phyloP scores from a whole-genome alignment of 345 rosid species.

The Camelina hispida region DNA sequence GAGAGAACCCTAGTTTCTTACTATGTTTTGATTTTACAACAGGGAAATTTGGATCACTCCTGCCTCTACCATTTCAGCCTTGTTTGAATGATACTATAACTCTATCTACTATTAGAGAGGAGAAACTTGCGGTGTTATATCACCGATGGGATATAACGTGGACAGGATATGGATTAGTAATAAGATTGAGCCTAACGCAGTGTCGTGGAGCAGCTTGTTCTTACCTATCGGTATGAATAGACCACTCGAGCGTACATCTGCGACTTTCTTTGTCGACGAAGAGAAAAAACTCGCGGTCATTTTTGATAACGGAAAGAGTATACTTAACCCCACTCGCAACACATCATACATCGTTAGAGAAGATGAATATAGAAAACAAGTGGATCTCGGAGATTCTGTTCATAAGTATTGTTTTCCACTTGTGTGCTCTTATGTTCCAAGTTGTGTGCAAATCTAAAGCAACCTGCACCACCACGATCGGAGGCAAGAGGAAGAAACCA shows the following conservation, averaged over 20 bases:
- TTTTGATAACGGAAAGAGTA: neutral
- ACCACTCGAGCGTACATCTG: neutral
- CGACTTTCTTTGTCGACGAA: neutral
- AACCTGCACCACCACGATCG: conserved; percentile 3
- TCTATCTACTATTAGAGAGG: neutral
- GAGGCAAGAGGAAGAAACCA: conserved; percentile 12
- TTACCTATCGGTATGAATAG: neutral
- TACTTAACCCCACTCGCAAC: neutral
- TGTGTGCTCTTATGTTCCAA: conserved; percentile 23
- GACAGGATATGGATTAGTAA: conserved; percentile 2
- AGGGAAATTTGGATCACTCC: neutral
- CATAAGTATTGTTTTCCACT: neutral
- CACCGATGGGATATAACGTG: fast-evolving
- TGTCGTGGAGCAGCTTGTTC: conserved; percentile 14
- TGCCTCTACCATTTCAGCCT: neutral
- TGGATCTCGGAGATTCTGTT: neutral
- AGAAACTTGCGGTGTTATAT: neutral
- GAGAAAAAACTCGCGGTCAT: neutral
- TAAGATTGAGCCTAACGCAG: neutral
- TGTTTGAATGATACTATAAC: neutral
- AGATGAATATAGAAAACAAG: neutral
- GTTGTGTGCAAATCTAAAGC: conserved; percentile 18
- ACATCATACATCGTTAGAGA: conserved; percentile 5
- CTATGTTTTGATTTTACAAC: conserved; percentile 12
- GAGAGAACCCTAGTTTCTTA: neutral